A percentile compares a stretch with the other conserved stretches of the same genome.
phyloP scores from a whole-genome alignment of 371 early-diverging fungal genomes.

The Nematocida minor region DNA sequence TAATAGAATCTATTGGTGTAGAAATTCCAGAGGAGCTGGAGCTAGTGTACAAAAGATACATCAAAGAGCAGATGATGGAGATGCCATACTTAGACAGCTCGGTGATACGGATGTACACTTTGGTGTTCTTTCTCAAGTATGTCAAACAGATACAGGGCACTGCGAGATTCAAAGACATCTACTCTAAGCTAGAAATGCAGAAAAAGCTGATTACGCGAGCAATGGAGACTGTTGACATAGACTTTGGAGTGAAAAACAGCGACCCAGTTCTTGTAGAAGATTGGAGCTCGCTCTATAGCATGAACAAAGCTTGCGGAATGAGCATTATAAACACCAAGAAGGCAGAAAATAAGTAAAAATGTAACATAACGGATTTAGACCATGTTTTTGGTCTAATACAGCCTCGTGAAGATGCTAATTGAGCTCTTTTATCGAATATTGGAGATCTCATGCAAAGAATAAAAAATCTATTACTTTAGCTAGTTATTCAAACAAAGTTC shows the following conservation, averaged over 20 bases:
- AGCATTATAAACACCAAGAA: too few species aligned
- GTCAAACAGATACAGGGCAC: slow-evolving; percentile 25
- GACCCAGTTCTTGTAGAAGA: background rate
- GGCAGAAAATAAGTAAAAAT: too few species aligned
- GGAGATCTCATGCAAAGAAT: too few species aligned
- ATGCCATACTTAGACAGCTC: slow-evolving; percentile 18
- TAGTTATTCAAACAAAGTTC: too few species aligned
- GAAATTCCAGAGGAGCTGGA: slow-evolving; percentile 4
- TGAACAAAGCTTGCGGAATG: too few species aligned
- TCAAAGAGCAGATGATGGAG: slow-evolving; percentile 4
- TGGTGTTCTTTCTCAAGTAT: slow-evolving; percentile 45
- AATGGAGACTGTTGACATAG: slow-evolving; percentile 14
- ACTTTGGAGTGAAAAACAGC: background rate
- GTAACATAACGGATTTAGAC: too few species aligned
- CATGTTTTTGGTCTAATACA: too few species aligned
- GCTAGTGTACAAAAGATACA: slow-evolving; percentile 21
- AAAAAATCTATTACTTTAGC: too few species aligned
- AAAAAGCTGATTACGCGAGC: slow-evolving; percentile 32
- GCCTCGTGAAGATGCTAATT: too few species aligned
- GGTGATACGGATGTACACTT: slow-evolving; percentile 24
- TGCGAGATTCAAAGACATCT: slow-evolving; percentile 20
- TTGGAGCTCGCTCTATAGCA: slow-evolving; percentile 39
- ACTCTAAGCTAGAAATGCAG: slow-evolving; percentile 40
- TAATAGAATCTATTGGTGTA: background rate
- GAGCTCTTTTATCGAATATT: too few species aligned